phyloP scores from a whole-genome alignment of 306 rosid species.

The Gastrolobium bilobum region DNA sequence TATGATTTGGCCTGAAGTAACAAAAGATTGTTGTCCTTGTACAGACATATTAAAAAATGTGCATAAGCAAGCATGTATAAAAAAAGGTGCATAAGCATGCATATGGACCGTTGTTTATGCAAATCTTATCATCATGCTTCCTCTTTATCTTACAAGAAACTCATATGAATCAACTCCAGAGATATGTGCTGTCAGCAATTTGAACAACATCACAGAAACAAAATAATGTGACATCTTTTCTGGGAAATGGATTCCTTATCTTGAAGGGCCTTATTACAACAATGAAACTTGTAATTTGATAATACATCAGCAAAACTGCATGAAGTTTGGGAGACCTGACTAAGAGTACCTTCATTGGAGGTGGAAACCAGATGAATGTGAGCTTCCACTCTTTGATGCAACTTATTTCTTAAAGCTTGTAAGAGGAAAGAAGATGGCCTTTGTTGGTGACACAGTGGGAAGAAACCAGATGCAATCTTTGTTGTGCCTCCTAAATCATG shows the following conservation, averaged over 20 bases:
- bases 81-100: too few species aligned
- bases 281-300: slow-evolving; percentile 69
- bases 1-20: slow-evolving; percentile 40
- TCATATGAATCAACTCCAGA: slow-evolving; percentile 52
- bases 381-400: slow-evolving; percentile 79
- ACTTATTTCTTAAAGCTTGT: slow-evolving; percentile 72
- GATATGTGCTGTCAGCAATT: slow-evolving; percentile 17
- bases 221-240: slow-evolving; percentile 65
- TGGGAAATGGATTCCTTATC: slow-evolving; percentile 79
- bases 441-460: slow-evolving; percentile 92
- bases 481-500: slow-evolving; percentile 72
- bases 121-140: slow-evolving; percentile 55
- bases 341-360: slow-evolving; percentile 76
- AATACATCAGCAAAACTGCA: slow-evolving; percentile 78
- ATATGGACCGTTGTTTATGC: slow-evolving; percentile 20
- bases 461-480: slow-evolving; percentile 87
- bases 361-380: slow-evolving; percentile 89
- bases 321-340: slow-evolving; percentile 84
- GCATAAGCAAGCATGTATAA: too few species aligned
- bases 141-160: slow-evolving; percentile 56
- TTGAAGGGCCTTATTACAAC: slow-evolving; percentile 67
- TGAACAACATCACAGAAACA: slow-evolving; percentile 35
- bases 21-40: slow-evolving; percentile 36
- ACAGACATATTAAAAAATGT: not conserved
- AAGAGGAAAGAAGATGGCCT: slow-evolving; percentile 78